phyloP scores from a whole-genome alignment of 2,329 filamentous ascomycete species.

The Exophiala oligosperma region DNA sequence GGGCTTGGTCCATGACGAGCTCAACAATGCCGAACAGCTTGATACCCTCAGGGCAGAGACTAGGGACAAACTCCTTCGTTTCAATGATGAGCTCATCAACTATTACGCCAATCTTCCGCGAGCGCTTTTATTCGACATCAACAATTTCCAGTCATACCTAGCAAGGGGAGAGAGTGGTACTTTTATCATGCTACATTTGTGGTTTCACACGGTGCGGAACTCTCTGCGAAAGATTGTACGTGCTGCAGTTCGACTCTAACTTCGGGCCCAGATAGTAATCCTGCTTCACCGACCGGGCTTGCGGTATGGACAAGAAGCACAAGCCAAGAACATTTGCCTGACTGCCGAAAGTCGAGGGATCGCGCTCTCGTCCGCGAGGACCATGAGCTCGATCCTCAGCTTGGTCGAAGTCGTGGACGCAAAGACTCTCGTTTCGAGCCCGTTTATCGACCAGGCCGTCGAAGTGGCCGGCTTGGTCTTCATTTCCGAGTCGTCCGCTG shows the following conservation, averaged over 20 bases:
- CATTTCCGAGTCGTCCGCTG: neutral
- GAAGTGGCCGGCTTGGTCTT: neutral
- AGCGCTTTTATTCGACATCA: neutral
- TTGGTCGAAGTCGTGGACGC: neutral
- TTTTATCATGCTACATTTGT: neutral
- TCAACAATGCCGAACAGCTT: neutral
- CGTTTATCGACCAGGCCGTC: neutral
- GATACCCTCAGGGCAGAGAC: neutral
- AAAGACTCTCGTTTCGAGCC: neutral
- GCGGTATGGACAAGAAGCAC: neutral
- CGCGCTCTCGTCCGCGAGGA: neutral
- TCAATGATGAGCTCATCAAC: neutral
- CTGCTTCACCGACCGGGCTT: neutral
- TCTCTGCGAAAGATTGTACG: neutral
- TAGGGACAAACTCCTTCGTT: neutral
- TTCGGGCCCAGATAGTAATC: neutral
- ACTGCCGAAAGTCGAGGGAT: neutral
- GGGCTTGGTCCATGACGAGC: neutral
- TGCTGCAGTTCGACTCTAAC: neutral
- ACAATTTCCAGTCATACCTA: neutral
- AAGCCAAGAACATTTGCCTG: neutral
- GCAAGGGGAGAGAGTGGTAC: neutral
- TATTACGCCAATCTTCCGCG: neutral
- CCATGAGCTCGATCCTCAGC: neutral
- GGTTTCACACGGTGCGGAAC: neutral